A percentile compares a stretch with the other conserved stretches of the same genome.
Conservation (phyloP, 345 rosid species). For the Carallia brachiata region DNA sequence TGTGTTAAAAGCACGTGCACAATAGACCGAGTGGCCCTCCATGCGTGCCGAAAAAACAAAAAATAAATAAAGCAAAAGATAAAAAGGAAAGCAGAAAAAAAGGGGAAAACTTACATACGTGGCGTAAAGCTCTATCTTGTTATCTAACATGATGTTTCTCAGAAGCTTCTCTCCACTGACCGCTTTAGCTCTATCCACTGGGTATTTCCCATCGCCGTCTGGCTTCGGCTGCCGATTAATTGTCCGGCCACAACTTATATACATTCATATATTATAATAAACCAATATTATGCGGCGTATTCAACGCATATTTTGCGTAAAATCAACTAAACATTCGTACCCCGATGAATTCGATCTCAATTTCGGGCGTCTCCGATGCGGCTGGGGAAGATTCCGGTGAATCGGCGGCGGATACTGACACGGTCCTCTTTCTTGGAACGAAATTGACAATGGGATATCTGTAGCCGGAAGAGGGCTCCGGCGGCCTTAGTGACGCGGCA, state of each 20-base stretch:
- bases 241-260: conserved; percentile 8
- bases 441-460: conserved; percentile 1
- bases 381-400: conserved; percentile 34
- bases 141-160: conserved; percentile 75
- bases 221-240: conserved; percentile 53
- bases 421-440: conserved; percentile 14
- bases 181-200: conserved; percentile 58
- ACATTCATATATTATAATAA: not conserved
- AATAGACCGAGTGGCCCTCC: too few relatives aligned
- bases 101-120: conserved; percentile 53
- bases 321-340: conserved; percentile 29
- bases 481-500: conserved; percentile 13
- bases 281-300: not conserved
- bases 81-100: too few relatives aligned
- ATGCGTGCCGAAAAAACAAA: not conserved
- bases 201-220: conserved; percentile 57
- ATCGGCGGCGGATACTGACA: conserved; percentile 20
- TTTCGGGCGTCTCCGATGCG: conserved; percentile 46
- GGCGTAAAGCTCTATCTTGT: conserved; percentile 81
- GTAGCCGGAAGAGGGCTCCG: conserved; percentile 17
- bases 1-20: too few relatives aligned
- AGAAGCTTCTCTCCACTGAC: conserved; percentile 77
- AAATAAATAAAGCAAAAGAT: too few relatives aligned
- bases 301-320: not conserved
- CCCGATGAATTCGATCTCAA: conserved; percentile 75